phyloP scores from a whole-genome alignment of 208 protist species.

The Crithidia mellificae region DNA sequence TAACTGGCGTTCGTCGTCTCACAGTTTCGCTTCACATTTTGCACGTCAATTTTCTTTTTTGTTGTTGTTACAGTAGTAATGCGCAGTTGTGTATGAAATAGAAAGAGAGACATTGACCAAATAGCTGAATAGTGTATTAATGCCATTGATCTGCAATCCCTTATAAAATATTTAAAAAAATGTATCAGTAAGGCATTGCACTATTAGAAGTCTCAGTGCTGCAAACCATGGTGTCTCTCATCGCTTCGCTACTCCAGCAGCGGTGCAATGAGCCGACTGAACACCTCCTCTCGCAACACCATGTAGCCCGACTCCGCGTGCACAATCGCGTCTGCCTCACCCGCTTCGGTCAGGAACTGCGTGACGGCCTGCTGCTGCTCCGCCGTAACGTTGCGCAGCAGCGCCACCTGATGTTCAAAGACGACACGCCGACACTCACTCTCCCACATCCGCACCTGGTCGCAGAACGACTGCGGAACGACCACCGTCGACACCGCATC shows the following conservation, averaged over 20 bases:
- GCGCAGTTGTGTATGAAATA: neutral
- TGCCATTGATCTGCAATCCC: too few species aligned
- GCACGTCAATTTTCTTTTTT: neutral
- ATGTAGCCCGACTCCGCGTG: conserved; percentile 68
- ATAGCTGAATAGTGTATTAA: too few species aligned
- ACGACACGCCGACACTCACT: conserved; percentile 78
- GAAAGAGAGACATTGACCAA: too few species aligned
- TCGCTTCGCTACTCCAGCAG: conserved; percentile 18
- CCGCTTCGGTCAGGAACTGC: conserved; percentile 44
- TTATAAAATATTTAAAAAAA: too few species aligned
- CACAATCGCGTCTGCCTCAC: conserved; percentile 64
- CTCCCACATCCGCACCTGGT: conserved; percentile 90
- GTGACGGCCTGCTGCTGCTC: conserved; percentile 56
- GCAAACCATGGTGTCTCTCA: too few species aligned
- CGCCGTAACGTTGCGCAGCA: conserved; percentile 67
- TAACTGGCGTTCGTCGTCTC: too few species aligned
- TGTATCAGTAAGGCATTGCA: too few species aligned
- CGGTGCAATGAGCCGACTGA: conserved; percentile 59
- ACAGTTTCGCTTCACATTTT: too few species aligned
- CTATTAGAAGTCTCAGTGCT: too few species aligned
- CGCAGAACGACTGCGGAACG: conserved; percentile 89
- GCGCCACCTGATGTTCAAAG: conserved; percentile 69
- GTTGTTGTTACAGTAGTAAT: too few species aligned
- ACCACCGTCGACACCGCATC: conserved; percentile 31
- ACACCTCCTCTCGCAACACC: conserved; percentile 68